Base-by-base conservation (phyloP, 208 protist species). In the Sergeia podlipaevii region DNA sequence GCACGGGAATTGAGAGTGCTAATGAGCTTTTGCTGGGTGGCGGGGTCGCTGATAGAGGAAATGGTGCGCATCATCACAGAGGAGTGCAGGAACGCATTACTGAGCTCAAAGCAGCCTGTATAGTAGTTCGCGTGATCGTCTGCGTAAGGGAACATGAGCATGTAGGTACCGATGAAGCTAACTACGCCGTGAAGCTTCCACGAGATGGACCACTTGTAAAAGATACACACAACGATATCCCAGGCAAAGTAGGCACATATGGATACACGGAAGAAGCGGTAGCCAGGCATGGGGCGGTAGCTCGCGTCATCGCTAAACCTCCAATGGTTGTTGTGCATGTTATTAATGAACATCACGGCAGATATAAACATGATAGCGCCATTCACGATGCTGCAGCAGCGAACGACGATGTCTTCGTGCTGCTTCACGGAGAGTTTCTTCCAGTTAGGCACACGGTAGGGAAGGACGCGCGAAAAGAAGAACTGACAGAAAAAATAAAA, bases 71-170 rank as follows among this genome's bases (percentile, higher is more conserved):
- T 51, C 28, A 87, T 77, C 18, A 53, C 58, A 0, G 86, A 75
- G 13, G 71, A 17, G 53, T 94, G 86, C 39, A 91, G 39, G 21
- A 85, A 85, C 17, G 66, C 69, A 49, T 94, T 94, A 55, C 66
- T 84, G 20, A 85, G 42, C 48, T 94, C 86, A 56, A 91, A 94
- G 66, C 80, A 89, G 38, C 86, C 86, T 3, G 70, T 91, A 70
- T 85, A 94, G 74, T 89, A 94, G 26, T 70, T 76, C 1, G 61
- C 73, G 54, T 85, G 85, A 43, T 77, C 45, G 41, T 94, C 83
- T 2, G 80, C 69, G 39, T 79, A 91, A 27, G 86, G 86, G 53
- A 89, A 94, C 28, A 70, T 69, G 11, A 91, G 72, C 21, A 66
- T 62, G 62, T 87, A 91, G 41, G 67, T 55, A 3, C 86, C 86